Conservation (phyloP, 2,329 filamentous ascomycete genomes). For the Penicillium glabrum region DNA sequence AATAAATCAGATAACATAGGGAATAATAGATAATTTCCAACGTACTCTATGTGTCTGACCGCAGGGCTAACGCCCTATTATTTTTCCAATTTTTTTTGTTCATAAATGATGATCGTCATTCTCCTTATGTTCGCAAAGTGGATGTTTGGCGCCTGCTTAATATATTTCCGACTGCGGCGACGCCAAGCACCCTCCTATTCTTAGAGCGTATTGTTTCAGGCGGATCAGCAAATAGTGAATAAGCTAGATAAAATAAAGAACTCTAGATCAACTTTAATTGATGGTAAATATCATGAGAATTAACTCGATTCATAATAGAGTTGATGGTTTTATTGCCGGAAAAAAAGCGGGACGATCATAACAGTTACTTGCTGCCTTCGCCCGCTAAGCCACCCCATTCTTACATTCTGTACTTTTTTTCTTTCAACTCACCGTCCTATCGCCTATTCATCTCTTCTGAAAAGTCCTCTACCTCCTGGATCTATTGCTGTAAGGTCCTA, state of each 20-base stretch:
- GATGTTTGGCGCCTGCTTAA: background rate
- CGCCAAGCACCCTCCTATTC: slow-evolving; percentile 16
- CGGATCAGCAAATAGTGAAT: background rate
- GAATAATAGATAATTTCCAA: background rate
- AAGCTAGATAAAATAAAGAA: background rate
- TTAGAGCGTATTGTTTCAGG: slow-evolving; percentile 12
- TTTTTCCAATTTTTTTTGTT: background rate
- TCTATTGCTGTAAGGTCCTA: background rate
- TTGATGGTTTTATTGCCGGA: slow-evolving; percentile 14
- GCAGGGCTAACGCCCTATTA: background rate
- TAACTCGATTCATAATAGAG: background rate
- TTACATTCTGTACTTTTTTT: slow-evolving; percentile 4
- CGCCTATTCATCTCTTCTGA: background rate
- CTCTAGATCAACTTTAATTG: background rate
- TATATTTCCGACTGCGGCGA: slow-evolving; percentile 11
- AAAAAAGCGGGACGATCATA: slow-evolving; percentile 22
- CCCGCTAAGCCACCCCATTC: slow-evolving; percentile 25
- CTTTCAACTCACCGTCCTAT: slow-evolving; percentile 1
- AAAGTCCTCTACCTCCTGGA: slow-evolving; percentile 1
- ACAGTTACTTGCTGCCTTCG: slow-evolving; percentile 22
- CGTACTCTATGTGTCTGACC: background rate
- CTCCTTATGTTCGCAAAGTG: background rate
- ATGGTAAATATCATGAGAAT: background rate
- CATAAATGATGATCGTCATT: background rate
- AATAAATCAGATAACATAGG: background rate